Evolutionary conservation across 768 basidiomycete genomes (phyloP), one percentile per base, ranked within the genome.

Genomic region (Lentinula sp.): DNA sequence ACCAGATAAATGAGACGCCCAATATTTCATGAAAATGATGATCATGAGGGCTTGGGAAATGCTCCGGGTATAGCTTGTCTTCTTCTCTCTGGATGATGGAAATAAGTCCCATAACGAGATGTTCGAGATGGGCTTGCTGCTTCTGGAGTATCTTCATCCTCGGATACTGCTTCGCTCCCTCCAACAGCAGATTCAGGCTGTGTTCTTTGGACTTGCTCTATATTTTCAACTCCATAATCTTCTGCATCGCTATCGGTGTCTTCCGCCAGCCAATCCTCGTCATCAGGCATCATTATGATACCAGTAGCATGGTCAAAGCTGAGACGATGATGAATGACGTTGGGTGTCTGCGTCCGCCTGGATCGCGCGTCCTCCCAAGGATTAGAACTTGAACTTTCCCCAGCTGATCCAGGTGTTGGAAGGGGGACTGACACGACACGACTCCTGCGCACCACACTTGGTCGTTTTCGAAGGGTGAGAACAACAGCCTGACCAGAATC

Each of bases 241-340:
- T 78, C 77, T 58, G 78, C 75, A 61, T 80, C 80, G 59, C 75
- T 76, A 34, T 74, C 76, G 0, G 71, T 80, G 28, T 85, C 85
- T 39, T 78, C 83, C 21, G 73, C 75, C 64, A 88, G 73, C 84
- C 88, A 89, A 64, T 83, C 80, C 34, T 77, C 82, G 64, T 85
- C 81, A 42, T 94, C 92, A 0, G 93, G 92, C 2, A 95, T 74
- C 80, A 88, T 88, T 64, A 95, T 95, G 39, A 95, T 91, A 0
- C 94, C 94, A 2, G 89, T 89, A 4, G 85, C 92, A 54, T 85
- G 87, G 68, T 95, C 93, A 64, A 87, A 95, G 73, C 91, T 93
- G 58, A 93, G 72, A 16, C 90, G 82, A 67, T 90, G 87, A 57
- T 73, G 74, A 50, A 84, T 46, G 62, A 37, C 45, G 67, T 34